Base-by-base conservation (phyloP, 2,329 filamentous ascomycete species). In the Amesomyces nigricolor region DNA sequence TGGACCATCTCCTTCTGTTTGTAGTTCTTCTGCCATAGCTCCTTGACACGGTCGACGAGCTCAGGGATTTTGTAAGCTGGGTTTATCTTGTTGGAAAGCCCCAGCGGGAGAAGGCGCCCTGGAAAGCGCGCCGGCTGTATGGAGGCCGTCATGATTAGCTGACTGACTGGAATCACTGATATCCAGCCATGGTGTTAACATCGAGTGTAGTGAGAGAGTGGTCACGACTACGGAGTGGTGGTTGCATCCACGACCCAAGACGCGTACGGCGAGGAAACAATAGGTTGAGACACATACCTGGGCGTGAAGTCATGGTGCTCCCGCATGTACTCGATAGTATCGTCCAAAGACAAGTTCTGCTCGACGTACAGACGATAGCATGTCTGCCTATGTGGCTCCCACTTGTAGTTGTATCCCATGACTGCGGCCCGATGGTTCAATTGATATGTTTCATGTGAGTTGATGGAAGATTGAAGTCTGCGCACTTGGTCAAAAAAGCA, bases 91-190 rank as follows among this genome's bases (percentile, higher is more conserved):
- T 79, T 81, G 13, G 88, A 63, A 94, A 92, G 7, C 82, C 80
- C 89, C 89, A 94, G 67, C 82, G 78, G 66, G 84, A 86, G 71
- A 91, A 89, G 63, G 90, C 86, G 3, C 78, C 83, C 69, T 90
- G 87, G 59, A 86, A 89, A 43, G 86, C 85, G 58, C 88, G 84
- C 74, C 89, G 89, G 69, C 88, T 88, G 70, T 53, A 14, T 11
- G 6, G 35, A 22, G 17, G 17, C 9, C 13, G 37, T 26, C 37
- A 55, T 54, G 14, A 30, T 53, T 30, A 54, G 49, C 30, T 43
- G 11, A 13, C 10, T 17, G 30, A 39, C 29, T 26, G 11, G n/a
- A 35, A 5, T 29, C 30, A 37, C 14, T 30, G 30, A 16, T 8
- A 17, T 43, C n/a, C n/a, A 17, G 39, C 10, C 17, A 11, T 43